Conservation (phyloP, 1,139 yeast genomes). For the Candida tropicalis region DNA sequence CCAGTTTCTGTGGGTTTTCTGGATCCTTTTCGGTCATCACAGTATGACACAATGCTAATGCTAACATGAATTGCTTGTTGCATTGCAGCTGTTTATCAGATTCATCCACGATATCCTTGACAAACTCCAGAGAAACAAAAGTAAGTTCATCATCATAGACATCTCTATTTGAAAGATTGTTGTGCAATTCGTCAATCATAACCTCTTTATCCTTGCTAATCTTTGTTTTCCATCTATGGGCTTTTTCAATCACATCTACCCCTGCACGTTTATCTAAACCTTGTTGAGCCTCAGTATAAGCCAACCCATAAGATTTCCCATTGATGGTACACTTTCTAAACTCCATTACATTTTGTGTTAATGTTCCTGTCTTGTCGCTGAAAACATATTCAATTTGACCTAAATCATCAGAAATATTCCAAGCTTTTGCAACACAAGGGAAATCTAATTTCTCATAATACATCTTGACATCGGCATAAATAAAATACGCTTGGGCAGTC, state of each 20-base stretch:
- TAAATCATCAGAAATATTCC: slow-evolving; percentile 96
- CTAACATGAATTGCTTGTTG: slow-evolving; percentile 79
- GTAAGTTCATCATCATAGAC: slow-evolving; percentile 72
- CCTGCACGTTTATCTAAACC: slow-evolving; percentile 92
- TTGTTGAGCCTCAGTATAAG: slow-evolving; percentile 94
- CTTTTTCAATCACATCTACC: slow-evolving; percentile 71
- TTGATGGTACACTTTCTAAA: slow-evolving; percentile 89
- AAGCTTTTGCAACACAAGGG: slow-evolving; percentile 94
- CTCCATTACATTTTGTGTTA: slow-evolving; percentile 97
- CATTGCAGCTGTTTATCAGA: slow-evolving; percentile 55
- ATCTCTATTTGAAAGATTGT: slow-evolving; percentile 50
- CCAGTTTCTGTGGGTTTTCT: slow-evolving; percentile 54
- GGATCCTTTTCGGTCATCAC: slow-evolving; percentile 74
- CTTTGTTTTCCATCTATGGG: slow-evolving; percentile 58
- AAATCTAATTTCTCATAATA: slow-evolving; percentile 83
- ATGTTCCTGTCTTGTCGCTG: slow-evolving; percentile 95
- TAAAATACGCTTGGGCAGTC: slow-evolving; percentile 91
- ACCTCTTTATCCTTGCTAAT: slow-evolving; percentile 63
- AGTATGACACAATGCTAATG: slow-evolving; percentile 89
- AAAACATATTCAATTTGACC: slow-evolving; percentile 96
- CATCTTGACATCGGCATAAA: slow-evolving; percentile 85
- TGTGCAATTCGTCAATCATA: slow-evolving; percentile 62
- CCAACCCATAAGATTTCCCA: slow-evolving; percentile 88
- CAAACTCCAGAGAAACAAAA: slow-evolving; percentile 70
- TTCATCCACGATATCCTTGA: slow-evolving; percentile 34